A percentile compares a stretch with the other conserved stretches of the same genome.
Conservation (phyloP, 495 filamentous ascomycete species). For the Chaetomium fimeti region DNA sequence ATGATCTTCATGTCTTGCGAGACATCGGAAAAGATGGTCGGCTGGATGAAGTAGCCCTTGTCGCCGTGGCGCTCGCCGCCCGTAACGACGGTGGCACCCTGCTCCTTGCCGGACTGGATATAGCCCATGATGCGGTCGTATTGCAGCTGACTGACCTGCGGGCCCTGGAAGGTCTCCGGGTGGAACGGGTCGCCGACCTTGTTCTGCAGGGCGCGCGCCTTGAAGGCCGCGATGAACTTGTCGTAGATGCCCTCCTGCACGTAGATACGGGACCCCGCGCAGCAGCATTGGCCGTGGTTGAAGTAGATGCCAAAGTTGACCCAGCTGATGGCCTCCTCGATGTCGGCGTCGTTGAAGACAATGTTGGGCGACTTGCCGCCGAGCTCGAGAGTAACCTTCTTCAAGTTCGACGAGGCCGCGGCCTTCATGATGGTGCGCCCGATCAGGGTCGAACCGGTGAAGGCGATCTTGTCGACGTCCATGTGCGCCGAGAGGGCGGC, state of each 20-base stretch:
- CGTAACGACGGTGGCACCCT: slow-evolving; percentile 77
- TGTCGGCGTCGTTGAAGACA: slow-evolving; percentile 91
- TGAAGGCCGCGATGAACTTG: slow-evolving; percentile 86
- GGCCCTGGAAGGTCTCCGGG: slow-evolving; percentile 89
- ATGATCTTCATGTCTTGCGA: slow-evolving; percentile 93
- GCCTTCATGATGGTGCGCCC: slow-evolving; percentile 95
- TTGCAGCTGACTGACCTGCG: slow-evolving; percentile 91
- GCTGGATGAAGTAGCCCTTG: slow-evolving; percentile 96
- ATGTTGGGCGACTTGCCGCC: slow-evolving; percentile 99
- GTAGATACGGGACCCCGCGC: slow-evolving; percentile 91
- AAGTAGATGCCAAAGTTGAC: slow-evolving; percentile 99
- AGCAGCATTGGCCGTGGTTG: slow-evolving; percentile 99
- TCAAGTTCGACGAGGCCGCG: slow-evolving; percentile 89
- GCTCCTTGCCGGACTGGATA: slow-evolving; percentile 85
- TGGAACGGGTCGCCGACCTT: slow-evolving; percentile 91
- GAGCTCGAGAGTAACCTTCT: slow-evolving; percentile 99
- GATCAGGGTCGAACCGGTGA: slow-evolving; percentile 91
- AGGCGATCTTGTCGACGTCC: slow-evolving; percentile 98
- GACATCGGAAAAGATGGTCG: slow-evolving; percentile 93
- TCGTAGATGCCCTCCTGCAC: slow-evolving; percentile 96
- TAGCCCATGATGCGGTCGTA: slow-evolving; percentile 98
- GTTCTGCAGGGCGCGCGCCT: slow-evolving; percentile 78
- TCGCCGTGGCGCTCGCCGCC: slow-evolving; percentile 87
- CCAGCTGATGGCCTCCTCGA: slow-evolving; percentile 95
- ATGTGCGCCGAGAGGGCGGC: slow-evolving; percentile 92